Base-by-base conservation (phyloP, 805 yeast species). In the Metschnikowia similis region DNA sequence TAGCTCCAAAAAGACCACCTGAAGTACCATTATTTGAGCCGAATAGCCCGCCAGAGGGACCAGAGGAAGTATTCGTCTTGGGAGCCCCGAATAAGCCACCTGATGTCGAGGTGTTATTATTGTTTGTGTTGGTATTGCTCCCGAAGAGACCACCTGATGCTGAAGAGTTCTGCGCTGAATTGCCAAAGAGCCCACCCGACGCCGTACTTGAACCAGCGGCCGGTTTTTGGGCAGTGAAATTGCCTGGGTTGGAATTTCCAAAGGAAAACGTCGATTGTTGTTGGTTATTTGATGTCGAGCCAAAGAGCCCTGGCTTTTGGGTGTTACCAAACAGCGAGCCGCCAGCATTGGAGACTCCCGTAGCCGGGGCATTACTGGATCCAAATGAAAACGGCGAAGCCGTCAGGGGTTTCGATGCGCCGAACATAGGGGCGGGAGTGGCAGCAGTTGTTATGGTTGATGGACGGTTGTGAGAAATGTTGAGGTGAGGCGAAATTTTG, bases 1-100 rank as follows among this genome's bases (percentile, higher is more conserved):
- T 47, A 47, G 51, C 41, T 36, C 63, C 79, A 48, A 77, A 59
- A 4, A 79, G 78, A 13, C 76, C 74, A n/a, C 66, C 62, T 9
- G 65, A 56, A 14, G 53, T 28, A 35, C 43, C 43, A 17, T 35
- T 27, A 30, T 27, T 38, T 11, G 51, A 43, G 38, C 47, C 47
- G 8, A 43, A 41, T 14, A 43, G 36, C 16, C 46, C 46, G 10
- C 39, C 39, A 27, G 40, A 32, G 10, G 46, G 46, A 26, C 35
- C 35, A 16, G 40, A 27, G 10, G 30, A 14, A n/a, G 45, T n/a
- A 6, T 17, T 41, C 5, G 16, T 30, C 11, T 35, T 42, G 10
- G 41, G 8, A 17, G 47, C 40, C 7, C 70, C 70, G 57, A 64
- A 65, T 45, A 64, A 48, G 14, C 67, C 65, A 35, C 79, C 79